Conservation (phyloP, 2,329 filamentous ascomycete genomes). For the Diaporthe aspalathi region DNA sequence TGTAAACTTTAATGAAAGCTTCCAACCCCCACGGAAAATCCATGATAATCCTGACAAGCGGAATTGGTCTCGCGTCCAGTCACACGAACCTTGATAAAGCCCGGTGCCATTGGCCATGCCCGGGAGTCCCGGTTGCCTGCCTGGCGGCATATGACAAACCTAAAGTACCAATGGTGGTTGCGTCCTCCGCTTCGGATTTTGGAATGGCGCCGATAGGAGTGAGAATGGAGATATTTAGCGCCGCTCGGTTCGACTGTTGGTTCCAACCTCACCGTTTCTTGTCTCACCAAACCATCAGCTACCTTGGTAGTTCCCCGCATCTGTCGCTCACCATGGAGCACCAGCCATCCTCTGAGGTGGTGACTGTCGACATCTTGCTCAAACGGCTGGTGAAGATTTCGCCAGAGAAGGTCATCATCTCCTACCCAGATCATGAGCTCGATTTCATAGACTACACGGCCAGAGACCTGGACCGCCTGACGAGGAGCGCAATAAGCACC, state of each 20-base stretch:
- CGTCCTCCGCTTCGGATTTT: background rate
- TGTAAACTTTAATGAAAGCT: slow-evolving; percentile 2
- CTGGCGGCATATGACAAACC: background rate
- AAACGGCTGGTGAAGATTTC: background rate
- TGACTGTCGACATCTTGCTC: background rate
- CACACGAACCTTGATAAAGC: background rate
- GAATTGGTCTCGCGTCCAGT: background rate
- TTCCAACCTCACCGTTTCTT: too few species aligned
- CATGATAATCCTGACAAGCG: background rate
- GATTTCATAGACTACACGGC: slow-evolving; percentile 10
- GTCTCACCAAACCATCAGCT: background rate
- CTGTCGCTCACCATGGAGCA: background rate
- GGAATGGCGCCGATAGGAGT: too few species aligned
- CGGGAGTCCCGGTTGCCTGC: background rate
- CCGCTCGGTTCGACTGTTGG: background rate
- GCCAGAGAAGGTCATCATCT: slow-evolving; percentile 11
- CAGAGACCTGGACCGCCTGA: slow-evolving; percentile 17
- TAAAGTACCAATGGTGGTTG: too few species aligned
- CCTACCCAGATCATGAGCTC: slow-evolving; percentile 21
- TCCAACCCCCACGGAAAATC: background rate
- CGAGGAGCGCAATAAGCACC: slow-evolving; percentile 1
- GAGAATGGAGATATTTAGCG: background rate
- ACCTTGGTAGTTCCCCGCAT: too few species aligned
- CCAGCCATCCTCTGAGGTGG: background rate
- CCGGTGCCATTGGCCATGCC: background rate